These are phyloP conservation scores for Colletotrichum sp. DNA, from an alignment of 2,329 filamentous ascomycete species.

Conservation along the genomic window DNA sequence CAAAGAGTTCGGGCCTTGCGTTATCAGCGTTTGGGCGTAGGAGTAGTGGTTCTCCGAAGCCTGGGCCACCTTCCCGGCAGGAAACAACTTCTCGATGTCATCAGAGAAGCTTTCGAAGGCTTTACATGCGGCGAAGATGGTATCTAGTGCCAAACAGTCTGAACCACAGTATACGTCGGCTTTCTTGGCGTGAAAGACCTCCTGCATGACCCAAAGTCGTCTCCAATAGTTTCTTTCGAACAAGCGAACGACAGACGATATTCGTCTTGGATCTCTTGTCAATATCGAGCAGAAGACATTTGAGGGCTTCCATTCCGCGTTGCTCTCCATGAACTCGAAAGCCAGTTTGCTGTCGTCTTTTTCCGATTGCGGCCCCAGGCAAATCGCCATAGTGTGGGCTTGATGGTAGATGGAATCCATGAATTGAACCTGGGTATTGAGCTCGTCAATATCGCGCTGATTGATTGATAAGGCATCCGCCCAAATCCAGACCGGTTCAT, in stretches of 20 bases:
- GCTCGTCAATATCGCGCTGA: neutral
- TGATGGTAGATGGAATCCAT: neutral
- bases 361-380: too few relatives aligned
- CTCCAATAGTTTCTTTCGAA: neutral
- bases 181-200: neutral
- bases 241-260: neutral
- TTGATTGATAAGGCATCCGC: neutral
- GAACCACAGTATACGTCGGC: neutral
- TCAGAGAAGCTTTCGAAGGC: fast-evolving
- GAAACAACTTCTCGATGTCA: fast-evolving
- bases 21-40: neutral
- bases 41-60: neutral
- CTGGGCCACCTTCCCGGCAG: neutral
- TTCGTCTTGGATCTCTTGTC: too few relatives aligned
- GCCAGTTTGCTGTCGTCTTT: too few relatives aligned
- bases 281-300: too few relatives aligned
- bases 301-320: too few relatives aligned
- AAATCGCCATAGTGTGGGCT: neutral
- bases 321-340: too few relatives aligned
- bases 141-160: fast-evolving
- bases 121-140: fast-evolving
- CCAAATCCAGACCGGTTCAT: neutral
- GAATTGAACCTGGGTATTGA: neutral
- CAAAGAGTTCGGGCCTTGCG: neutral
- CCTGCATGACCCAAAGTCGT: neutral